Evolutionary conservation across 1,139 yeast genomes (phyloP), one percentile per base, ranked within the genome.

Genomic region (Yamadazyma songkhlaensis): DNA sequence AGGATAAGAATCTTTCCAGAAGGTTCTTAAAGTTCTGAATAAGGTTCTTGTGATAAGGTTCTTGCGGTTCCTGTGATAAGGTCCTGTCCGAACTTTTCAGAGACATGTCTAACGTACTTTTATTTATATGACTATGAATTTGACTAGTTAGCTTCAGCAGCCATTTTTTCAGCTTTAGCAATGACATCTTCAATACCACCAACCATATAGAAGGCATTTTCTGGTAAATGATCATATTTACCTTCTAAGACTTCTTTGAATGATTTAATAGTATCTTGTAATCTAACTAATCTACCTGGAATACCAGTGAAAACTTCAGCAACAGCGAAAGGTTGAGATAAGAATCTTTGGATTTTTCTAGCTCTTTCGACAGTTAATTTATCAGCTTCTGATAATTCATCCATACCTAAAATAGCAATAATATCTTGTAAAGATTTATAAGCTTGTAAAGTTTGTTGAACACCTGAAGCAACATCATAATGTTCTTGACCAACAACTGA

Each of bases 341-440:
- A 83, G 95, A 92, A 92, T 81, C 97, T 88, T 80, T 92, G 97
- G 64, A 92, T 88, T 86, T 92, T 92, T 83, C 98, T 90, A 59
- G 98, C 98, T 82, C 98, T 92, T 81, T 92, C 98, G 73, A 92
- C 98, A 53, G 97, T 92, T 69, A 92, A 84, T 80, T 92, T 92
- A 77, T 92, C 98, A 60, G 84, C 76, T 80, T 92, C 98, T 54
- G 97, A 89, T 77, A 92, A 83, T 81, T 92, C 98, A 76, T 92
- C 98, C 98, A 92, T 92, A 90, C 98, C 98, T 74, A 92, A 86
- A 83, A 92, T 92, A 75, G 98, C 98, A 82, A 92, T 92, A 74
- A 92, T 92, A 84, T 92, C 98, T 81, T 92, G 98, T 72, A 92
- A 83, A 60, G 98, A 92, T 82, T 92, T 92, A 86, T 92, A 92